Evolutionary conservation across 257 asterid species (phyloP).

Genomic region (Primulina tabacum): DNA sequence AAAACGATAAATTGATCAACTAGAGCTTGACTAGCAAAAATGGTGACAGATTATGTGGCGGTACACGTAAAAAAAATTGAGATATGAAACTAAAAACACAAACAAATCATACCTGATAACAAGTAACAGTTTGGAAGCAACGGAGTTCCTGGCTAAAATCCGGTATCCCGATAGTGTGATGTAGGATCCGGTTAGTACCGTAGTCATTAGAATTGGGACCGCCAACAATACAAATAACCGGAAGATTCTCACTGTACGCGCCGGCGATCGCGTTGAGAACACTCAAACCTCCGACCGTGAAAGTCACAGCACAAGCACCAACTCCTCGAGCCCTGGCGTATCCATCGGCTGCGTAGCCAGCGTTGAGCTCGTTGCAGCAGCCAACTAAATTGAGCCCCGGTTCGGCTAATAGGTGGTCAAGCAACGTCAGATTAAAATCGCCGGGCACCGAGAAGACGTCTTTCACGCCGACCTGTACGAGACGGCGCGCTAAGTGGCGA

Average conservation of each 20-base stretch:
- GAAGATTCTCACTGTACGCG: constrained; percentile 83
- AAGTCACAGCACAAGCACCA: constrained; percentile 83
- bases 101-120: constrained; percentile 54
- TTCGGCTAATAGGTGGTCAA: constrained; percentile 69
- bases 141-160: constrained; percentile 85
- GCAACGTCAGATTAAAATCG: constrained; percentile 66
- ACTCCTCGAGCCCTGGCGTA: constrained; percentile 85
- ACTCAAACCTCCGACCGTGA: constrained; percentile 81
- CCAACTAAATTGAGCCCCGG: constrained; percentile 74
- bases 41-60: too few relatives aligned
- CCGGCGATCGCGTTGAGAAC: constrained; percentile 84
- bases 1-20: background rate
- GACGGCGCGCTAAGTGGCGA: constrained; percentile 86
- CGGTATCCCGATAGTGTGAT: constrained; percentile 80
- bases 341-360: constrained; percentile 86
- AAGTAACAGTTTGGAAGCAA: constrained; percentile 81
- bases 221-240: constrained; percentile 75
- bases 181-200: constrained; percentile 68
- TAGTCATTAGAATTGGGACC: constrained; percentile 83
- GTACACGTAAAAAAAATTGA: background rate
- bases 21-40: background rate
- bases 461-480: constrained; percentile 60
- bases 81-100: background rate
- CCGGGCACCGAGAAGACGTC: constrained; percentile 83
- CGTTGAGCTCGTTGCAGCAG: constrained; percentile 89